These are phyloP conservation scores for Saussurea involucrata DNA, from an alignment of 129 eudicot genomes.

Conservation along the genomic window DNA sequence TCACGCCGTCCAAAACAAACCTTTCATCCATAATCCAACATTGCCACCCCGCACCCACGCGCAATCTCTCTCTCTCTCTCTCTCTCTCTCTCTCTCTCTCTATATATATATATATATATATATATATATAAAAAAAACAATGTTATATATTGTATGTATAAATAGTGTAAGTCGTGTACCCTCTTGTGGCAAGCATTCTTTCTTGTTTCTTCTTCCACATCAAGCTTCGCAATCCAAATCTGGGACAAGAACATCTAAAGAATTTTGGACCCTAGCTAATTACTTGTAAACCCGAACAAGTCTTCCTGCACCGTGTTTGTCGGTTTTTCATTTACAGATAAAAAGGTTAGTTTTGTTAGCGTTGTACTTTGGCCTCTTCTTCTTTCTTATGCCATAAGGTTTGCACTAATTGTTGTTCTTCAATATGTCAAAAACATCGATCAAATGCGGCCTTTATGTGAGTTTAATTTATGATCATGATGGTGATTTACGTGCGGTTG, in stretches of 20 bases:
- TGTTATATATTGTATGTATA: neutral
- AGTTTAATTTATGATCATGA: neutral
- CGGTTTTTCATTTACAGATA: neutral
- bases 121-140: too few relatives aligned
- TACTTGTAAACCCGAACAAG: neutral
- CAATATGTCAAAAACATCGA: neutral
- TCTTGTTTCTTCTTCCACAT: neutral
- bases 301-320: neutral
- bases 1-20: conserved; percentile 82
- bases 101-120: conserved; percentile 17
- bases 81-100: conserved; percentile 7
- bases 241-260: neutral
- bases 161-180: neutral
- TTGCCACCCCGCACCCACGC: conserved; percentile 53
- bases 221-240: neutral
- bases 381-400: neutral
- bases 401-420: neutral
- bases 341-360: neutral
- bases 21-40: conserved; percentile 48
- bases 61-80: conserved; percentile 27
- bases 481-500: neutral
- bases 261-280: neutral
- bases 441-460: neutral
- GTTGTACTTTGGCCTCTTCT: neutral
- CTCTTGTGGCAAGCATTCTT: neutral